Base-by-base conservation (phyloP, 768 basidiomycete genomes). In the Suillus occidentalis region DNA sequence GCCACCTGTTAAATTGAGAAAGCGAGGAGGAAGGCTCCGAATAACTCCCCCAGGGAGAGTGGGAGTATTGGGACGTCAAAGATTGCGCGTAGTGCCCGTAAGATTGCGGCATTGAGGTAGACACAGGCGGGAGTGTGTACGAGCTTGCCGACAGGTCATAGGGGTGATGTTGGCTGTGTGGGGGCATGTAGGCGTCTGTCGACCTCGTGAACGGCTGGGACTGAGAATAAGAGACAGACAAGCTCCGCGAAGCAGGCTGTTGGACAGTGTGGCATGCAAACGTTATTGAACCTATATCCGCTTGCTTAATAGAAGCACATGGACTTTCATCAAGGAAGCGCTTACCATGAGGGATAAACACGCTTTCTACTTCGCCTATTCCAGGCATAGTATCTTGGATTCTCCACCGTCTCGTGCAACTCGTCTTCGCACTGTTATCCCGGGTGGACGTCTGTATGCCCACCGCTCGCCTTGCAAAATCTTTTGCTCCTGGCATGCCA, bases 331-430 rank as follows among this genome's bases (percentile, higher is more conserved):
- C 76, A 76, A 72, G 76, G 67, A 62, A 73, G 65, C 71, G 71
- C 86, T 70, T 74, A 90, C 92, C 92, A 85, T 95, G 91, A 75
- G 93, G 92, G 77, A 94, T 92, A 77, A 91, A 94, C 67, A 94
- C 89, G 78, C 91, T 93, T 74, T 94, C 92, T 36, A 94, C 90
- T 76, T 89, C 85, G 65, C 83, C 84, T 64, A 84, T 82, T 43
- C 84, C 83, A 72, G 83, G 80, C 83, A 90, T 85, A 69, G 79
- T 79, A 73, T 89, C 89, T 63, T 83, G 81, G 52, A 90, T 88
- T 76, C 89, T 89, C 82, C 89, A 94, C 72, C 92, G 83, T 76
- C 92, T 84, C 67, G 92, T 94, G 72, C 92, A 95, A 77, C 87
- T 91, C 59, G 92, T 95, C 80, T 91, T 93, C 57, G 92, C 92